Percentiles rank a stretch among this genome's conserved stretches.
Evolutionary conservation across 208 protist genomes (phyloP).

Genomic region (Leptomonas seymouri): DNA sequence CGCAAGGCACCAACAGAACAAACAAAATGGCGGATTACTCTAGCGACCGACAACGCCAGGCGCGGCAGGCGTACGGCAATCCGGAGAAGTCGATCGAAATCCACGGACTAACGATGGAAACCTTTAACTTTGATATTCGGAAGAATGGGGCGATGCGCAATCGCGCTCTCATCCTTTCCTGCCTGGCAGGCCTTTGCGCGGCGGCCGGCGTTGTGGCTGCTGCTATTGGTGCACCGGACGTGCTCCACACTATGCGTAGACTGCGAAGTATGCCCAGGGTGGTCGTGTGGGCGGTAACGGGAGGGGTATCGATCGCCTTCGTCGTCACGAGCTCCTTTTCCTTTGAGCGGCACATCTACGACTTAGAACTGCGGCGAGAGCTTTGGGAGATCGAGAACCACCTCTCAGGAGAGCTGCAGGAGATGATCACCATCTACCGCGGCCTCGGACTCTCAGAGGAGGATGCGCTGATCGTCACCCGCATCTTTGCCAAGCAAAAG

Average conservation of each 20-base stretch:
- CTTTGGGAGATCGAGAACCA: slow-evolving; percentile 95
- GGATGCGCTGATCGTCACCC: slow-evolving; percentile 85
- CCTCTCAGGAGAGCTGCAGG: slow-evolving; percentile 86
- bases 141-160: slow-evolving; percentile 85
- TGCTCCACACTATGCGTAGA: slow-evolving; percentile 13
- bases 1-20: not conserved
- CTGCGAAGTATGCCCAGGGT: slow-evolving; percentile 31
- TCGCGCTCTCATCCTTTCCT: slow-evolving; percentile 62
- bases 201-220: slow-evolving; percentile 49
- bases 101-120: slow-evolving; percentile 75
- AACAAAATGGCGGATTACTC: slow-evolving; percentile 37
- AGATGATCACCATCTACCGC: slow-evolving; percentile 95
- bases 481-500: slow-evolving; percentile 87
- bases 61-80: slow-evolving; percentile 71
- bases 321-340: slow-evolving; percentile 47
- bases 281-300: slow-evolving; percentile 39
- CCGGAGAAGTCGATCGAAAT: slow-evolving; percentile 57
- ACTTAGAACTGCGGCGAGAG: slow-evolving; percentile 90
- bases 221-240: slow-evolving; percentile 9
- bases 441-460: slow-evolving; percentile 86
- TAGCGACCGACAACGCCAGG: slow-evolving; percentile 47
- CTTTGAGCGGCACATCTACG: slow-evolving; percentile 78
- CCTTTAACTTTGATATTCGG: slow-evolving; percentile 86
- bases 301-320: slow-evolving; percentile 54
- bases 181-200: slow-evolving; percentile 55